These are phyloP conservation scores for Gomphus bonarii DNA, from an alignment of 1,284 basidiomycete species.

Conservation along the genomic window DNA sequence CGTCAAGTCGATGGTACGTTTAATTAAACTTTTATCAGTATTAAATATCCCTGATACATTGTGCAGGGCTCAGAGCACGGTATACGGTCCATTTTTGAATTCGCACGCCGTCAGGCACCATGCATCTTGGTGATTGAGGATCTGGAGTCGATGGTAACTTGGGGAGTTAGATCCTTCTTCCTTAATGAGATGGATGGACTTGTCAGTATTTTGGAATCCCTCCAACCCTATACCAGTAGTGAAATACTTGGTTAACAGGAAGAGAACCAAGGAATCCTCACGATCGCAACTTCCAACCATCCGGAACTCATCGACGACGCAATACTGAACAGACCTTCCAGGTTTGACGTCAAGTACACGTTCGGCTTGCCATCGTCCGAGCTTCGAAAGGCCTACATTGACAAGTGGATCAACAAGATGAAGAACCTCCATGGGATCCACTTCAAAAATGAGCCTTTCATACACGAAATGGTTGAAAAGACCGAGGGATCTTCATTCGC, in stretches of 20 bases:
- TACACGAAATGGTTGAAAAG: conserved; percentile 17
- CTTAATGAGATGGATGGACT: conserved; percentile 36
- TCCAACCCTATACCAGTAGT: too few relatives aligned
- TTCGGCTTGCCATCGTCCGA: conserved; percentile 21
- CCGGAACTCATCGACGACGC: conserved; percentile 36
- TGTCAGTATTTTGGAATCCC: conserved; percentile 15
- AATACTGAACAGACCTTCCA: conserved; percentile 33
- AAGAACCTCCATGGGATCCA: not conserved
- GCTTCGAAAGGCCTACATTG: conserved; percentile 18
- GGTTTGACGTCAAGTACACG: conserved; percentile 37
- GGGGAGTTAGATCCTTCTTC: conserved; percentile 32
- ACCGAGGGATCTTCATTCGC: conserved; percentile 23
- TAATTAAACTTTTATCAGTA: too few relatives aligned
- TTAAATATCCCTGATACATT: not conserved
- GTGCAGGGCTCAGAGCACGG: conserved; percentile 22
- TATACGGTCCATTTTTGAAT: conserved; percentile 23
- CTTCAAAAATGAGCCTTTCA: conserved; percentile 11
- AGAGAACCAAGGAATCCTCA: conserved; percentile 31
- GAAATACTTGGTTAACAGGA: too few relatives aligned
- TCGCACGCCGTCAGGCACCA: conserved; percentile 26
- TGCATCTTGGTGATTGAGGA: conserved; percentile 38
- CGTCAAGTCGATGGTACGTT: too few relatives aligned
- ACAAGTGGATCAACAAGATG: conserved; percentile 20
- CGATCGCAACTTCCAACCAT: conserved; percentile 40
- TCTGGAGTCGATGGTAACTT: conserved; percentile 31